Evolutionary conservation across 2,329 filamentous ascomycete genomes (phyloP).

Genomic region (Trichoderma sp.): DNA sequence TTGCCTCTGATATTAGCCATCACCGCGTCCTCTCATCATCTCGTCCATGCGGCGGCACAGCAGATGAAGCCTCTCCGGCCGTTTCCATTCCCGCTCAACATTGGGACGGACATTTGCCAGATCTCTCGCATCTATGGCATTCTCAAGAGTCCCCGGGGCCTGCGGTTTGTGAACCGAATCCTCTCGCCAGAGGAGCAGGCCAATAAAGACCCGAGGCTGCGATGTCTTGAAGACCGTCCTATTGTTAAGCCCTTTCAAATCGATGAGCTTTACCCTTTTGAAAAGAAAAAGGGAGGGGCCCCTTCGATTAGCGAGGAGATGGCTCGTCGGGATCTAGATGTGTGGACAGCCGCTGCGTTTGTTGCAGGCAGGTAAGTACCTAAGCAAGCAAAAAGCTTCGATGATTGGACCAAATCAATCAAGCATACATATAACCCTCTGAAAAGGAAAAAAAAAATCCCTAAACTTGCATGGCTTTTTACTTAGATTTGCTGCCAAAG

Average conservation of each 20-base stretch:
- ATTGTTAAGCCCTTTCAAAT: not conserved
- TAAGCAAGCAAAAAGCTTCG: not conserved
- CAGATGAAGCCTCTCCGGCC: slow-evolving; percentile 39
- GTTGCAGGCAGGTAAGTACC: slow-evolving; percentile 40
- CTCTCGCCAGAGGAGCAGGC: slow-evolving; percentile 43
- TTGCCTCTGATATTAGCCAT: not conserved
- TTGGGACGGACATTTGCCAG: slow-evolving; percentile 80
- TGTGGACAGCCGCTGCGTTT: slow-evolving; percentile 42
- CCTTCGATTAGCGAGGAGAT: not conserved
- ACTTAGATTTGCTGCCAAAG: slow-evolving; percentile 69
- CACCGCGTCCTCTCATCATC: not conserved
- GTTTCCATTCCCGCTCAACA: slow-evolving; percentile 66
- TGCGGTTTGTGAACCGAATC: slow-evolving; percentile 51
- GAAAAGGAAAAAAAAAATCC: too few relatives aligned
- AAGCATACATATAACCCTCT: not conserved
- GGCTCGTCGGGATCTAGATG: slow-evolving; percentile 28
- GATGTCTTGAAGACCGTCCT: slow-evolving; percentile 7
- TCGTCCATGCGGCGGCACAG: not conserved
- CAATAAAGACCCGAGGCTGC: slow-evolving; percentile 31
- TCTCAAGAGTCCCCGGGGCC: slow-evolving; percentile 47
- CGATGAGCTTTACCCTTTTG: not conserved
- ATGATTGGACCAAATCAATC: not conserved
- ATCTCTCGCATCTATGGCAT: slow-evolving; percentile 65
- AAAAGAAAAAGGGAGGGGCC: slow-evolving; percentile 11
- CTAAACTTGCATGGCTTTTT: too few relatives aligned